These are phyloP conservation scores for Cichorium intybus DNA, from an alignment of 140 eudicot genomes.

Conservation along the genomic window DNA sequence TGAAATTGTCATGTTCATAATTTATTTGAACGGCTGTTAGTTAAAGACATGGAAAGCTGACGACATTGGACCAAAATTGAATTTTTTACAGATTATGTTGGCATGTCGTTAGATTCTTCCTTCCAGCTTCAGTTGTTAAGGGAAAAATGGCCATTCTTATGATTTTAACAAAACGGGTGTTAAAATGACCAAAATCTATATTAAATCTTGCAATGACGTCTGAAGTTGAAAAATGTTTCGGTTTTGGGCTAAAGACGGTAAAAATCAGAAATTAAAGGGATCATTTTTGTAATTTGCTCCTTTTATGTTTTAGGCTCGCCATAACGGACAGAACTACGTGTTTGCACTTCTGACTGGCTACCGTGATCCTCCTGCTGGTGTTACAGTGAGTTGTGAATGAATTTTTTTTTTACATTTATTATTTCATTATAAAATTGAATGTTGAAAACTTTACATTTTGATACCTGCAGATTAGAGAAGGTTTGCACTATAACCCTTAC, in stretches of 20 bases:
- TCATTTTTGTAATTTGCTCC: background rate
- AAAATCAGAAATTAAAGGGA: background rate
- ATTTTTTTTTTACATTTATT: background rate
- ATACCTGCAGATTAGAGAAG: constrained; percentile 71
- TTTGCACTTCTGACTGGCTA: constrained; percentile 94
- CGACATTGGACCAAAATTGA: too few relatives aligned
- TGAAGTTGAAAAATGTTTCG: too few relatives aligned
- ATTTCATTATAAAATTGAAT: background rate
- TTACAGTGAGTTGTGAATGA: constrained; percentile 50
- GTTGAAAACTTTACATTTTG: background rate
- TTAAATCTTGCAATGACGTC: background rate
- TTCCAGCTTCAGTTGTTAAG: background rate
- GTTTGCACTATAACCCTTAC: constrained; percentile 93
- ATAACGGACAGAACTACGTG: constrained; percentile 91
- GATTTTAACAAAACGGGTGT: too few relatives aligned
- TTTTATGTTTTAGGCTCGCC: constrained; percentile 62
- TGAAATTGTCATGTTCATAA: too few relatives aligned
- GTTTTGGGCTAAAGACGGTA: background rate
- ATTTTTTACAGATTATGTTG: too few relatives aligned
- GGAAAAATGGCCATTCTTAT: too few relatives aligned
- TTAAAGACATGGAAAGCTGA: too few relatives aligned
- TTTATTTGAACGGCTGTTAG: too few relatives aligned
- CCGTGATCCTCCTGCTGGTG: constrained; percentile 99
- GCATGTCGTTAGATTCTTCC: background rate
- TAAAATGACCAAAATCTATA: too few relatives aligned